phyloP scores from a whole-genome alignment of 495 filamentous ascomycete genomes.

The Astrothelium subdiscretum region DNA sequence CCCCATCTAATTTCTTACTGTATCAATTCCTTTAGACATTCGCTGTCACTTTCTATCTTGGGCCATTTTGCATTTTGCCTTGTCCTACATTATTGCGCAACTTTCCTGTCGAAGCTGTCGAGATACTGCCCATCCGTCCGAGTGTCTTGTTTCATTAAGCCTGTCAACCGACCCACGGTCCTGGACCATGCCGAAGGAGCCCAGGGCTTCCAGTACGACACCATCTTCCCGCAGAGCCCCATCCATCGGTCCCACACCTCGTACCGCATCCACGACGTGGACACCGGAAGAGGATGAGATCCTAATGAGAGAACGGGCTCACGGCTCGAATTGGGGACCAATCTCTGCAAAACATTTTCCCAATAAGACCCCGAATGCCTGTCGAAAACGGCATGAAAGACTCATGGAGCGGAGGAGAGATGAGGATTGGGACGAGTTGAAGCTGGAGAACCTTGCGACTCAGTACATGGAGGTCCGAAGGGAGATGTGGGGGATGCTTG shows the following conservation, averaged over 20 bases:
- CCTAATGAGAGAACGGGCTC: slow-evolving; percentile 47
- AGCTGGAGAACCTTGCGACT: slow-evolving; percentile 52
- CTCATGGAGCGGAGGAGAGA: slow-evolving; percentile 51
- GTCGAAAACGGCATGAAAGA: slow-evolving; percentile 65
- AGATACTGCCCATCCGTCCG: not conserved
- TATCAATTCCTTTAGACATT: not conserved
- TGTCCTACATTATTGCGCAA: not conserved
- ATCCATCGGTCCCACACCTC: slow-evolving; percentile 6
- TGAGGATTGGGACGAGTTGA: slow-evolving; percentile 57
- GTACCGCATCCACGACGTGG: slow-evolving; percentile 38
- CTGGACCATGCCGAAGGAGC: slow-evolving; percentile 18
- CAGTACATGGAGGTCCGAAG: slow-evolving; percentile 57
- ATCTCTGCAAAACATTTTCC: slow-evolving; percentile 60
- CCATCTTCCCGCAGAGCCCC: slow-evolving; percentile 2
- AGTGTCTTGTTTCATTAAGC: not conserved
- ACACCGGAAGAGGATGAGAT: slow-evolving; percentile 50
- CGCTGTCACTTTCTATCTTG: not conserved
- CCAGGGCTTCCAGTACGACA: slow-evolving; percentile 4
- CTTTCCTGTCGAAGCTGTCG: not conserved
- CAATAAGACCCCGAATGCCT: slow-evolving; percentile 63
- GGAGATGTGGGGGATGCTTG: slow-evolving; percentile 60
- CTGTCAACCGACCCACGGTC: not conserved
- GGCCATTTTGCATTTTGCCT: not conserved
- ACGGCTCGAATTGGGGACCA: slow-evolving; percentile 59
- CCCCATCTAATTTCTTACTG: not conserved